Evolutionary conservation across 345 rosid genomes (phyloP).

Genomic region (Moricandia arvensis): DNA sequence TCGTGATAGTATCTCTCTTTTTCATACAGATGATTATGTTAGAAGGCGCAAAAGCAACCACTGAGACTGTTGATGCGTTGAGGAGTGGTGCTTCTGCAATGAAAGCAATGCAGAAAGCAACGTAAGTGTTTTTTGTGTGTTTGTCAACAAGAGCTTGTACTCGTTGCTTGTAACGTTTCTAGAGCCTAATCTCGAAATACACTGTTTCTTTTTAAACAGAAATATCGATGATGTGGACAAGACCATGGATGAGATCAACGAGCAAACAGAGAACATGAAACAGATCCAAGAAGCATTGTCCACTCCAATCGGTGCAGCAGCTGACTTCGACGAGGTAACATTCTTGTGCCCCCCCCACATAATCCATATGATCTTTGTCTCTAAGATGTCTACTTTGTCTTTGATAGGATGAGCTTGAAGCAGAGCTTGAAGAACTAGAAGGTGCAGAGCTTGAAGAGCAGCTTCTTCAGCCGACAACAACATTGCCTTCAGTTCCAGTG

Average conservation of each 20-base stretch:
- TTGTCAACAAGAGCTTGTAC: neutral
- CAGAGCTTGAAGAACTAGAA: constrained; percentile 89
- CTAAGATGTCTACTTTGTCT: neutral
- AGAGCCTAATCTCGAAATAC: neutral
- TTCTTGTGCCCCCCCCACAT: neutral
- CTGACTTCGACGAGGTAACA: constrained; percentile 84
- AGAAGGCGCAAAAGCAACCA: constrained; percentile 89
- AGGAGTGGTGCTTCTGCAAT: constrained; percentile 84
- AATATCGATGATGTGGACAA: constrained; percentile 87
- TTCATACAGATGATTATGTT: constrained; percentile 71
- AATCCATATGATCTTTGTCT: neutral
- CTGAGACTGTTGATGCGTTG: constrained; percentile 84
- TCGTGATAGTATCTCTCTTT: neutral
- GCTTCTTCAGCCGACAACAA: constrained; percentile 86
- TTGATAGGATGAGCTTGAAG: constrained; percentile 84
- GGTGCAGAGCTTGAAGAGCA: constrained; percentile 89
- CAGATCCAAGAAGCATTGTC: constrained; percentile 89
- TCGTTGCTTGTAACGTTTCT: neutral
- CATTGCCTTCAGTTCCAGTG: constrained; percentile 52
- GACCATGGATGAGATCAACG: constrained; percentile 88
- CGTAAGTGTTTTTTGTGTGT: constrained; percentile 45
- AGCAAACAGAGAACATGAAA: constrained; percentile 90
- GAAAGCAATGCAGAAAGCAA: constrained; percentile 95
- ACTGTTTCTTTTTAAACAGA: constrained; percentile 38
- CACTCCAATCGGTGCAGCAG: constrained; percentile 67